phyloP scores from a whole-genome alignment of 192 early-diverging fungal genomes.

The Coemansia reversa region DNA sequence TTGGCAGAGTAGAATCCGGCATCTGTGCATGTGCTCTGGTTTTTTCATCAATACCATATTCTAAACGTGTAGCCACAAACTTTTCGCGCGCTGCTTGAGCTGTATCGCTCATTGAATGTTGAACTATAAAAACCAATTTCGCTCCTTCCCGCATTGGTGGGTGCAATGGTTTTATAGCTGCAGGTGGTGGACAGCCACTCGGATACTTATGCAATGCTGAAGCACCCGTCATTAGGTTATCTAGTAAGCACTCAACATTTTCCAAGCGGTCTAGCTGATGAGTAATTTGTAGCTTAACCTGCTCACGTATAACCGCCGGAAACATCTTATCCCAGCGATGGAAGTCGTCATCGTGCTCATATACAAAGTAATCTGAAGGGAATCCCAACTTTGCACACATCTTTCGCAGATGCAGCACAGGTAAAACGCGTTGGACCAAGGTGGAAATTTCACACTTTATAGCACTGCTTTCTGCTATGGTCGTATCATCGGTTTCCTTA shows the following conservation, averaged over 20 bases:
- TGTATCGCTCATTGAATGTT: constrained; percentile 13
- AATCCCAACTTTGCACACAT: constrained; percentile 8
- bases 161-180: constrained; percentile 10
- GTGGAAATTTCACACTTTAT: too few species aligned
- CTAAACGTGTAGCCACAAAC: background rate
- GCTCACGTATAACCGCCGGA: background rate
- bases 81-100: background rate
- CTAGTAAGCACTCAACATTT: background rate
- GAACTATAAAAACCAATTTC: background rate
- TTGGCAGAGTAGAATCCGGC: constrained; percentile 13
- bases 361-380: background rate
- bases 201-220: constrained; percentile 16
- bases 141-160: constrained; percentile 13
- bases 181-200: constrained; percentile 22
- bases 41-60: constrained; percentile 27
- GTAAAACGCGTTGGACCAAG: too few species aligned
- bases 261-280: background rate
- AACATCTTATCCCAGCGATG: background rate
- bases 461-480: too few species aligned
- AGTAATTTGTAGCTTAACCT: background rate
- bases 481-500: too few species aligned
- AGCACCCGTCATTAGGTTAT: background rate
- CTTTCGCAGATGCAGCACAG: background rate
- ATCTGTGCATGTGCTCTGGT: constrained; percentile 9
- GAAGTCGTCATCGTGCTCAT: constrained; percentile 8